Percentiles rank a stretch among this genome's conserved stretches.
phyloP scores from a whole-genome alignment of 78 protist species.

The Pelomyxa schiedti region DNA sequence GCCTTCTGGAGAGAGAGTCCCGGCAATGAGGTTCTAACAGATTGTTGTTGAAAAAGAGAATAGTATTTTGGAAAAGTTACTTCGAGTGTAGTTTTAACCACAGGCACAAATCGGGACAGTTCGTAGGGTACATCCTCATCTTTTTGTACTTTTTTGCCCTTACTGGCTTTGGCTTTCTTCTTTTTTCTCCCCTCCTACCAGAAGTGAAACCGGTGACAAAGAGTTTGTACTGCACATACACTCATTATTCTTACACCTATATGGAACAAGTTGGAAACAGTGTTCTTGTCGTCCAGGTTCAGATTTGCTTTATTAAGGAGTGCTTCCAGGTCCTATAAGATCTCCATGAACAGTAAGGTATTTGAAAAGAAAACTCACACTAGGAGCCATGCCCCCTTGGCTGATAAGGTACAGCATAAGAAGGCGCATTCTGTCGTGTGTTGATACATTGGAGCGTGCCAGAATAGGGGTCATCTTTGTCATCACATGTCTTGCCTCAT shows the following conservation, averaged over 20 bases:
- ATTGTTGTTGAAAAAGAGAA: no score
- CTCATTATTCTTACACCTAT: constrained; percentile 46
- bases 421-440: constrained; percentile 31
- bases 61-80: no score
- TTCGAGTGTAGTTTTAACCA: no score
- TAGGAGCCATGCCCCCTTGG: constrained; percentile 68
- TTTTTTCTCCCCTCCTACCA: no score
- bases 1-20: no score
- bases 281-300: constrained; percentile 26
- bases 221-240: no score
- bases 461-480: constrained; percentile 13
- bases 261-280: constrained; percentile 29
- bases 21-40: no score
- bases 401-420: constrained; percentile 51
- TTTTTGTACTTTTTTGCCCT: constrained; percentile 21
- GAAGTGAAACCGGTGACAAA: no score
- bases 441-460: background rate
- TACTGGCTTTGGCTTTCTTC: constrained; percentile 12
- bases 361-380: no score
- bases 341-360: no score
- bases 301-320: constrained; percentile 38
- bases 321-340: constrained; percentile 21
- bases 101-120: constrained; percentile 51
- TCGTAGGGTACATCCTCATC: constrained; percentile 32
- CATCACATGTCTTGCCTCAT: constrained; percentile 18